Evolutionary conservation across 129 eudicot genomes (phyloP).

Genomic region (Escallonia herrerae): DNA sequence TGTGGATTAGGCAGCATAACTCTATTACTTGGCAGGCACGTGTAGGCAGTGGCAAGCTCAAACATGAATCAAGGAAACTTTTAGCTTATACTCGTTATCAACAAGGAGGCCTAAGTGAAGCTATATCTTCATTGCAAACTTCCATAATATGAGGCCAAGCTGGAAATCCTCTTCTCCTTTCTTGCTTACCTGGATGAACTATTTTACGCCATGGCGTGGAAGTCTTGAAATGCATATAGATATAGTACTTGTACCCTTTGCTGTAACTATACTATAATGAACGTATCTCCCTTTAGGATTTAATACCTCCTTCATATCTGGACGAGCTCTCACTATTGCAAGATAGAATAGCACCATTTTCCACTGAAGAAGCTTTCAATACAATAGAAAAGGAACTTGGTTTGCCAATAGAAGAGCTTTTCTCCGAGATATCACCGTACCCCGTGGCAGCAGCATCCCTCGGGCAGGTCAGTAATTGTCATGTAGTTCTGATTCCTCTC

Average conservation of each 20-base stretch:
- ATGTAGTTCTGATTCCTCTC: background rate
- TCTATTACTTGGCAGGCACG: background rate
- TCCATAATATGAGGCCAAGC: too few species aligned
- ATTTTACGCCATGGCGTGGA: background rate
- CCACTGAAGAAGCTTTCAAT: constrained; percentile 71
- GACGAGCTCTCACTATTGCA: constrained; percentile 84
- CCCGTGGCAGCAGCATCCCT: constrained; percentile 99
- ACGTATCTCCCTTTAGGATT: constrained; percentile 47
- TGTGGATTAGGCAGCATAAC: too few species aligned
- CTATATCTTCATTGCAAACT: background rate
- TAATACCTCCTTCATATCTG: constrained; percentile 83
- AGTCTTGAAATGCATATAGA: too few species aligned
- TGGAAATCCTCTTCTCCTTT: too few species aligned
- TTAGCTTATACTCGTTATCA: background rate
- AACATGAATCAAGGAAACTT: background rate
- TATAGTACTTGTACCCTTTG: background rate
- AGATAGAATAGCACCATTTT: constrained; percentile 91
- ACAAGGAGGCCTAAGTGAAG: background rate
- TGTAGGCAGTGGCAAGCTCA: background rate
- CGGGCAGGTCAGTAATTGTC: constrained; percentile 64
- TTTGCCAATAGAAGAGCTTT: constrained; percentile 55
- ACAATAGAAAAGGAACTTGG: constrained; percentile 89
- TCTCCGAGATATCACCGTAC: constrained; percentile 84
- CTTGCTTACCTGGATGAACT: too few species aligned
- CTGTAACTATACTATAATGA: constrained; percentile 7